phyloP scores from a whole-genome alignment of 2,329 filamentous ascomycete genomes.

The Sporothrix luriei region DNA sequence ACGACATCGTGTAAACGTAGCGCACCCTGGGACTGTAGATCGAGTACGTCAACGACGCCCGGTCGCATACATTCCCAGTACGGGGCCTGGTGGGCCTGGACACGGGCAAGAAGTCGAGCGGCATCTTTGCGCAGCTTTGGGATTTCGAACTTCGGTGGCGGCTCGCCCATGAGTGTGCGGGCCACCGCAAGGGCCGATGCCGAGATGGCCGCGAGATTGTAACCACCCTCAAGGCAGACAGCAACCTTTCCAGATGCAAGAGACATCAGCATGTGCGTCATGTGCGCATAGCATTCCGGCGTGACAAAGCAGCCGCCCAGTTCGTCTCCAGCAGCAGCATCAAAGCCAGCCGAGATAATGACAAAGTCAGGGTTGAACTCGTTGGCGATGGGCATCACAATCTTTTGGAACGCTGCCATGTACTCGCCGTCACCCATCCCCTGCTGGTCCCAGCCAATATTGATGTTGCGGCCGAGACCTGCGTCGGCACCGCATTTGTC shows the following conservation, averaged over 20 bases:
- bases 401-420: conserved; percentile 90
- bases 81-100: conserved; percentile 63
- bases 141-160: conserved; percentile 66
- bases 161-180: conserved; percentile 91
- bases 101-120: conserved; percentile 58
- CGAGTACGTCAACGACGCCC: conserved; percentile 58
- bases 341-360: conserved; percentile 93
- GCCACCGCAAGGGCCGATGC: conserved; percentile 90
- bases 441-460: conserved; percentile 68
- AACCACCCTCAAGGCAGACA: conserved; percentile 93
- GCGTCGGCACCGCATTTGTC: conserved; percentile 60
- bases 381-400: conserved; percentile 92
- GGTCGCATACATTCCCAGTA: conserved; percentile 91
- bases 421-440: conserved; percentile 97
- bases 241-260: conserved; percentile 85
- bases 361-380: conserved; percentile 95
- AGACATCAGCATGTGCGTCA: conserved; percentile 99
- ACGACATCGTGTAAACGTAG: conserved; percentile 78
- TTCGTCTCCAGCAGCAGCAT: conserved; percentile 90
- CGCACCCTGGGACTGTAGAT: conserved; percentile 56
- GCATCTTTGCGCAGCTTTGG: conserved; percentile 62
- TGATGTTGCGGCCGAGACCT: conserved; percentile 65
- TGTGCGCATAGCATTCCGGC: conserved; percentile 89
- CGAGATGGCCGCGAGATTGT: conserved; percentile 91
- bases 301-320: conserved; percentile 91